Percentiles rank a stretch among this genome's conserved stretches.
phyloP scores from a whole-genome alignment of 2,329 filamentous ascomycete species.

The Fusarium ambrosium region DNA sequence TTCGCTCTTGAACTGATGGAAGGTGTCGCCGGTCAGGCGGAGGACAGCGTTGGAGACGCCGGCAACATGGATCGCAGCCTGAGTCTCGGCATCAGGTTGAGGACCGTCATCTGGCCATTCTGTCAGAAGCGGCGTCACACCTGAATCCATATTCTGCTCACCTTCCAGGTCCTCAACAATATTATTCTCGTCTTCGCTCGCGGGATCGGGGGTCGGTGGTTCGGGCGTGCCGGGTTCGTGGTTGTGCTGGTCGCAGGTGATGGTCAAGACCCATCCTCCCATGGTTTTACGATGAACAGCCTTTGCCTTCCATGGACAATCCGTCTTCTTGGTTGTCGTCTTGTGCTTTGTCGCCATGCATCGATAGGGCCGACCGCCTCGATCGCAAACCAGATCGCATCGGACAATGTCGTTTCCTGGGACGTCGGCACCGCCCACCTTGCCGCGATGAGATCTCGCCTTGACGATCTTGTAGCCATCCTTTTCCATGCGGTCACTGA shows the following conservation, averaged over 20 bases:
- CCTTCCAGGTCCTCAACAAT: slow-evolving; percentile 45
- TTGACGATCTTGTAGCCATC: slow-evolving; percentile 63
- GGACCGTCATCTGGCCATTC: slow-evolving; percentile 47
- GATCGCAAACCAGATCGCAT: slow-evolving; percentile 61
- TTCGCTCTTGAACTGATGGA: slow-evolving; percentile 59
- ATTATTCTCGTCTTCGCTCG: slow-evolving; percentile 52
- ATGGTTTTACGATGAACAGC: slow-evolving; percentile 59
- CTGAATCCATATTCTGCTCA: slow-evolving; percentile 29
- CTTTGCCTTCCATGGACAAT: slow-evolving; percentile 62
- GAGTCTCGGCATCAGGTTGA: slow-evolving; percentile 53
- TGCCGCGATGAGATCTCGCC: slow-evolving; percentile 58
- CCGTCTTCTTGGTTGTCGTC: slow-evolving; percentile 61
- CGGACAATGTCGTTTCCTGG: slow-evolving; percentile 60
- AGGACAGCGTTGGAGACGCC: slow-evolving; percentile 56
- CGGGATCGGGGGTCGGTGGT: slow-evolving; percentile 53
- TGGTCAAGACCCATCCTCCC: slow-evolving; percentile 60
- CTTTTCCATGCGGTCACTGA: slow-evolving; percentile 58
- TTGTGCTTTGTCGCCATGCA: slow-evolving; percentile 61
- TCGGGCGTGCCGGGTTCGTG: slow-evolving; percentile 61
- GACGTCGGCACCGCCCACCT: slow-evolving; percentile 56
- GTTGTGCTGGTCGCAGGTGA: slow-evolving; percentile 60
- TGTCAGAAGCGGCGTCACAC: slow-evolving; percentile 27
- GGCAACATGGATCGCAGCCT: slow-evolving; percentile 55
- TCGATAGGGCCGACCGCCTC: slow-evolving; percentile 59
- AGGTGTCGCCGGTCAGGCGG: slow-evolving; percentile 59